Percentiles rank a stretch among this genome's conserved stretches.
phyloP scores from a whole-genome alignment of 768 basidiomycete species.

The Lactifluus piperatus region DNA sequence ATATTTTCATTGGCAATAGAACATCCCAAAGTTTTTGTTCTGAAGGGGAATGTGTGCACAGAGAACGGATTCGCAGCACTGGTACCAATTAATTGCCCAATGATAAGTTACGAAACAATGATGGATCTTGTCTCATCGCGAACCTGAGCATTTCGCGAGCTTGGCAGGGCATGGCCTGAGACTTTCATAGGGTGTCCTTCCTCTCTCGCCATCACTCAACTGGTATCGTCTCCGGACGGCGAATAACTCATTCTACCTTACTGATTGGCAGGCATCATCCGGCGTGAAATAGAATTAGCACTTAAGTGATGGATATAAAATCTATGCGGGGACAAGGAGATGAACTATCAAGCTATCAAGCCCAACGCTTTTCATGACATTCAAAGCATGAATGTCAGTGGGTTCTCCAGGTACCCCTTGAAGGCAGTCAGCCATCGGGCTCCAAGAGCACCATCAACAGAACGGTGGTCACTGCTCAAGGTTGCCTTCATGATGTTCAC shows the following conservation, averaged over 20 bases:
- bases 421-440: constrained; percentile 90
- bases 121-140: too few species aligned
- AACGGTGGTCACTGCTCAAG: constrained; percentile 89
- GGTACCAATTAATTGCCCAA: too few species aligned
- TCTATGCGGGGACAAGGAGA: constrained; percentile 5
- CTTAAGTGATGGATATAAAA: constrained; percentile 18
- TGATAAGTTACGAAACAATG: too few species aligned
- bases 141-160: too few species aligned
- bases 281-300: constrained; percentile 7
- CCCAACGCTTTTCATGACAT: constrained; percentile 5
- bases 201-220: not conserved
- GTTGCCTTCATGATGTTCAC: constrained; percentile 93
- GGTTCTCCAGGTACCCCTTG: constrained; percentile 95
- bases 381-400: constrained; percentile 93
- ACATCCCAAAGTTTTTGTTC: too few species aligned
- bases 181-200: not conserved
- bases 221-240: not conserved
- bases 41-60: too few species aligned
- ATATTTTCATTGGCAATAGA: too few species aligned
- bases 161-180: too few species aligned
- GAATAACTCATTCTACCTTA: not conserved
- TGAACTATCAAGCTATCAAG: constrained; percentile 2
- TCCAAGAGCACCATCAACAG: constrained; percentile 92
- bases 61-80: too few species aligned
- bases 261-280: not conserved